Base-by-base conservation (phyloP, 257 asterid genomes). In the Capsicum baccatum region DNA sequence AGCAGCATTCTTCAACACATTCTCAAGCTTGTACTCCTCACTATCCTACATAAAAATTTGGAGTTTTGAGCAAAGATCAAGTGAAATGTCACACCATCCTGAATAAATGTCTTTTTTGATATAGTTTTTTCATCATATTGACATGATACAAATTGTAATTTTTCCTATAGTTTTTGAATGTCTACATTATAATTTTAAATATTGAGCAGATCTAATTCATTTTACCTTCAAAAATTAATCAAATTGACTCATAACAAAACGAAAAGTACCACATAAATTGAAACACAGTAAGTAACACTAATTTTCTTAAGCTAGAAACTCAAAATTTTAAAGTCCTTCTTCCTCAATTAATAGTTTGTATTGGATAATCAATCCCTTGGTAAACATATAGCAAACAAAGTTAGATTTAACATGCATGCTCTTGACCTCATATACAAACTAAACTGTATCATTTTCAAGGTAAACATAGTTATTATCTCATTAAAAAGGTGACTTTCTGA, bases 1-100 rank as follows among this genome's bases (percentile, higher is more conserved):
- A 79, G 92, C 86, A 59, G 91, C 91, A 79, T 79, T 87, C 76
- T 86, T 67, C 88, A 92, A 44, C 47, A 88, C 87, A 42, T 85
- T 88, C 67, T 88, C 88, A 79, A 88, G 89, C 9, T 81, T 86
- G 81, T 79, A 76, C 86, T 88, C 89, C 76, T 86, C 85, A 26
- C 85, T 82, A 74, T 86, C 89, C 91, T 88, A 84, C 86, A 88
- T 9, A 59, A 54, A 12, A 76, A 11, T n/a, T 39, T 5, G 55
- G 62, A 71, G 33, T 12, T 21, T 78, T 70, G 82, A 76, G 50
- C 67, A 16, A 58, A 64, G 55, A 13, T 11, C 14, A 47, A 26
- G 2, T 17, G 26, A 69, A 73, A 78, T 6, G 12, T 62, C 37
- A 44, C 6, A 63, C 21, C 35, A 42, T 21, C 62, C 33, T 35